Base-by-base conservation (phyloP, 345 rosid genomes). In the Erysimum cheiranthoides region DNA sequence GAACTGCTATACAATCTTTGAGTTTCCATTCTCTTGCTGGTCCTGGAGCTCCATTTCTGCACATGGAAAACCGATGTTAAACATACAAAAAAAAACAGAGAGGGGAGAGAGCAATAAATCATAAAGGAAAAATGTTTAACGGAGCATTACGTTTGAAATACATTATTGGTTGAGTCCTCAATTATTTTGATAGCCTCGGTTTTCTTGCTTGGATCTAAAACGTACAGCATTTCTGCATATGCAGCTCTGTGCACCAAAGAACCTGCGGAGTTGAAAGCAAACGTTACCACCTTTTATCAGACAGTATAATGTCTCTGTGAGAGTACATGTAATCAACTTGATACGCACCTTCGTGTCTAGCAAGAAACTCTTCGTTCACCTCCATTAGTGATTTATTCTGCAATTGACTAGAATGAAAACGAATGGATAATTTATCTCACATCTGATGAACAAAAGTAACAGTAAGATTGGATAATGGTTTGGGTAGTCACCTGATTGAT, bases 211-310 rank as follows among this genome's bases (percentile, higher is more conserved):
- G 93, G 86, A 74, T 91, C 93, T 74, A 93, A 85, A 56, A 86
- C 72, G 75, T 52, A 76, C 50, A 91, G 61, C 93, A 91, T 91
- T 86, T 93, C 98, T 16, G 98, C 96, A 62, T 81, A 93, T 47
- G 98, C 98, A 40, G 90, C 93, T 79, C 93, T 93, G 82, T 93
- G 98, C 91, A 87, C 85, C 86, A 93, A 86, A 39, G 97, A 93
- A 84, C 80, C 98, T 93, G 88, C 76, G 38, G 50, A 18, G 70
- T 50, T 53, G 6, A 36, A 67, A 27, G 40, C 61, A 80, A 43
- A 66, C 2, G 14, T 57, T 39, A 65, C 9, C 39, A 47, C 14
- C n/a, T 47, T 59, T 34, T 6, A 57, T 31, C 42, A 35, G 64
- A 40, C 16, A 71, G 2, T 31, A 51, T 31, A 35, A 74, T 39